Conservation (phyloP, 192 early-diverging fungal genomes). For the Coemansia sp. region DNA sequence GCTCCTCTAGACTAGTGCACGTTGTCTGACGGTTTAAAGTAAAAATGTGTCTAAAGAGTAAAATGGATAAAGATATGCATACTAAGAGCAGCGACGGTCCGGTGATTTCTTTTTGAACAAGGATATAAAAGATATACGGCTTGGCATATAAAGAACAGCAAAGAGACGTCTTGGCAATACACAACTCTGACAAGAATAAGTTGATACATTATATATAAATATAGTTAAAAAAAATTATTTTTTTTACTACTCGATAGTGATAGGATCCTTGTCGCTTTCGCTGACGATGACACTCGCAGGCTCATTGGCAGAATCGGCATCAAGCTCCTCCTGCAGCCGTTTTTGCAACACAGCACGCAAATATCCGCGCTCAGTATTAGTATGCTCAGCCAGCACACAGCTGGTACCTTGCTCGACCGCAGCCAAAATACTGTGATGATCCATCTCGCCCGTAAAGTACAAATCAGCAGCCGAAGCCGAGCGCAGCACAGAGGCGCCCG, state of each 20-base stretch:
- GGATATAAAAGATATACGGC: not conserved
- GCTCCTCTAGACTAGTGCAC: not conserved
- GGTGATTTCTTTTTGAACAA: not conserved
- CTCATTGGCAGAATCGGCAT: conserved; percentile 41
- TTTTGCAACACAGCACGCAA: conserved; percentile 66
- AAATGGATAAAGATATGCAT: not conserved
- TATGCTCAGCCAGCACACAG: conserved; percentile 87
- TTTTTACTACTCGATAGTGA: conserved; percentile 50
- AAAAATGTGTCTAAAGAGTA: not conserved
- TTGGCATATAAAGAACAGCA: not conserved
- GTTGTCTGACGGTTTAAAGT: not conserved
- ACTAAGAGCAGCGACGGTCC: not conserved
- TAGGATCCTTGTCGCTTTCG: conserved; percentile 75
- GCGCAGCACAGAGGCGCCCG: conserved; percentile 69
- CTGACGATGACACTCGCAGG: conserved; percentile 71
- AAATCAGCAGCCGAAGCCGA: conserved; percentile 66
- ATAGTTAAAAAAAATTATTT: not conserved
- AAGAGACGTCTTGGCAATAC: not conserved
- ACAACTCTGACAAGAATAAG: not conserved
- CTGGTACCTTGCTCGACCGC: conserved; percentile 74
- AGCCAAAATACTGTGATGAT: conserved; percentile 91
- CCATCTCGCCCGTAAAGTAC: conserved; percentile 93
- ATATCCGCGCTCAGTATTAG: conserved; percentile 91
- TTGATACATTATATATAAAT: conserved; percentile 4
- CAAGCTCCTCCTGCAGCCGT: conserved; percentile 58